phyloP scores from a whole-genome alignment of 176 grass and related monocot genomes.

The Triticum turgidum region DNA sequence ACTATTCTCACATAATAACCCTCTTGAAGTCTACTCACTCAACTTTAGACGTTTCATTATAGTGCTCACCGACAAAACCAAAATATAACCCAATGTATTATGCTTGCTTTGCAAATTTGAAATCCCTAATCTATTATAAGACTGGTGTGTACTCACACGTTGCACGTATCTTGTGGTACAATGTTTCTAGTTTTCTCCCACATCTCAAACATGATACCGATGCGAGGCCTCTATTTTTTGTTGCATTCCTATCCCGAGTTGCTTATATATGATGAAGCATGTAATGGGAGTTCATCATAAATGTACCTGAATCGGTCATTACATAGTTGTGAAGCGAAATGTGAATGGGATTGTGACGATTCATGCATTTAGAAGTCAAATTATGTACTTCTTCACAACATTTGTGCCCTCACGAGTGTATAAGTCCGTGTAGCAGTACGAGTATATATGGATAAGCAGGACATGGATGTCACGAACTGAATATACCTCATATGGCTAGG shows the following conservation, averaged over 20 bases:
- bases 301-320: neutral
- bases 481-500: too few relatives aligned
- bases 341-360: conserved; percentile 20
- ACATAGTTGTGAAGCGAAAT: neutral
- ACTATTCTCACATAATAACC: too few relatives aligned
- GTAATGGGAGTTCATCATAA: neutral
- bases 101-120: too few relatives aligned
- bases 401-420: neutral
- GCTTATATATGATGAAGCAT: neutral
- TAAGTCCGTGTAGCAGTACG: too few relatives aligned
- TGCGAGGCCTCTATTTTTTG: neutral
- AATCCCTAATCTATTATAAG: too few relatives aligned
- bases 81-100: too few relatives aligned
- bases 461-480: too few relatives aligned
- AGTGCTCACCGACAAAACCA: too few relatives aligned
- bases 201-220: neutral
- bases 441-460: too few relatives aligned
- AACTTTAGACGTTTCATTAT: too few relatives aligned
- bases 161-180: neutral
- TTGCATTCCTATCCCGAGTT: neutral
- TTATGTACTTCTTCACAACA: neutral
- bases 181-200: neutral
- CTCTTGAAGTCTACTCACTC: too few relatives aligned
- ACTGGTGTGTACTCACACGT: neutral
- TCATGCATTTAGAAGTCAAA: neutral